These are phyloP conservation scores for Talaromyces pinophilus DNA, from an alignment of 2,329 filamentous ascomycete species.

Conservation along the genomic window DNA sequence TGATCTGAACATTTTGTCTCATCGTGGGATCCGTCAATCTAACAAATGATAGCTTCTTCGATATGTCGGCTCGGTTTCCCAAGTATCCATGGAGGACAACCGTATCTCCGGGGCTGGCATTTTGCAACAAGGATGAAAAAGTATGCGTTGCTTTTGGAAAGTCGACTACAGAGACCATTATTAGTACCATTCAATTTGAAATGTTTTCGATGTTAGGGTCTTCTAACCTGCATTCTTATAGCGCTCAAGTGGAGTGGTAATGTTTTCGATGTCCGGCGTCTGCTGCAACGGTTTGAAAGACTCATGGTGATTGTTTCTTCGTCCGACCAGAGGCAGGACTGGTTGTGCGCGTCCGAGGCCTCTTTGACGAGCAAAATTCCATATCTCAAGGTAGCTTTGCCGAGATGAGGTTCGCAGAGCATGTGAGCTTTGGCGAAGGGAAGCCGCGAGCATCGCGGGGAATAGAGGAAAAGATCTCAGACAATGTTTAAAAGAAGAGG, in stretches of 20 bases:
- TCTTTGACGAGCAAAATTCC: slow-evolving; percentile 29
- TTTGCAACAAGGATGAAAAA: slow-evolving; percentile 38
- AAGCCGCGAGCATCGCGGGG: slow-evolving; percentile 24
- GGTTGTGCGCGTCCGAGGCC: slow-evolving; percentile 23
- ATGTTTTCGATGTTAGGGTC: background rate
- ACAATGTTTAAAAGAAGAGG: background rate
- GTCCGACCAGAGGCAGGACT: background rate
- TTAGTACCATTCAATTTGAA: background rate
- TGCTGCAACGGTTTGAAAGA: slow-evolving; percentile 29
- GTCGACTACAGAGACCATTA: slow-evolving; percentile 38
- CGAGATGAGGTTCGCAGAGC: slow-evolving; percentile 30
- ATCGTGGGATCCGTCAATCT: slow-evolving; percentile 53
- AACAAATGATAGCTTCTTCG: slow-evolving; percentile 70
- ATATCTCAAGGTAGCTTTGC: slow-evolving; percentile 43
- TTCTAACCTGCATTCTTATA: slow-evolving; percentile 50
- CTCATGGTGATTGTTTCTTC: slow-evolving; percentile 17
- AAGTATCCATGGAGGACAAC: slow-evolving; percentile 71
- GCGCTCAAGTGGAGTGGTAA: slow-evolving; percentile 37
- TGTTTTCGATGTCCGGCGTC: slow-evolving; percentile 19
- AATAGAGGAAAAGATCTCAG: background rate
- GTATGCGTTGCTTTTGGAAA: slow-evolving; percentile 50
- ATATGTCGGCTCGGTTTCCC: slow-evolving; percentile 66
- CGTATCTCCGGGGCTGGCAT: slow-evolving; percentile 37
- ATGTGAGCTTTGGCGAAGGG: slow-evolving; percentile 29
- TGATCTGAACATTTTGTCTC: slow-evolving; percentile 51